A percentile compares a stretch with the other conserved stretches of the same genome.
phyloP scores from a whole-genome alignment of 2,329 filamentous ascomycete species.

The Aureobasidium sp. region DNA sequence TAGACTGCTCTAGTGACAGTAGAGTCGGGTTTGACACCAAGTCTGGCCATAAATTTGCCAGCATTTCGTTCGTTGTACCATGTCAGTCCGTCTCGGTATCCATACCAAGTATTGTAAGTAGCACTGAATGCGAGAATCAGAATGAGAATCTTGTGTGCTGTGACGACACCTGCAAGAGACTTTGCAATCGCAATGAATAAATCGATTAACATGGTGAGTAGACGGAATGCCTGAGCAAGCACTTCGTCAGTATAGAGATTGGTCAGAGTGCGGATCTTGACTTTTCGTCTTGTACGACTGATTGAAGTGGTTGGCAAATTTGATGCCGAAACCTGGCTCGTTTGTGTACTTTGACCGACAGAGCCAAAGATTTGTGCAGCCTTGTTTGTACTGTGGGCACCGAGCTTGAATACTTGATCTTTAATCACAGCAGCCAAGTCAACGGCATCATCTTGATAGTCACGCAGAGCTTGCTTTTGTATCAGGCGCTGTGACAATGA shows the following conservation, averaged over 20 bases:
- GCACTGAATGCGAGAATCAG: slow-evolving; percentile 58
- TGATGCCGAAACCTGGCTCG: slow-evolving; percentile 34
- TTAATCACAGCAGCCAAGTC: slow-evolving; percentile 68
- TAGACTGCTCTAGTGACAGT: slow-evolving; percentile 84
- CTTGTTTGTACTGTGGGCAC: slow-evolving; percentile 64
- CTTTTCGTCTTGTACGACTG: neutral
- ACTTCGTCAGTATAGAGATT: slow-evolving; percentile 24
- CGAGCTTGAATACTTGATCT: slow-evolving; percentile 67
- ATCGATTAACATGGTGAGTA: slow-evolving; percentile 29
- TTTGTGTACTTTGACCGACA: slow-evolving; percentile 59
- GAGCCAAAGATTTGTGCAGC: slow-evolving; percentile 73
- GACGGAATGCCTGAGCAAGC: slow-evolving; percentile 18
- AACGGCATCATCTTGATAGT: slow-evolving; percentile 62
- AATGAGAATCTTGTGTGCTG: slow-evolving; percentile 66
- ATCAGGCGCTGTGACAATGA: slow-evolving; percentile 42
- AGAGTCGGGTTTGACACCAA: slow-evolving; percentile 70
- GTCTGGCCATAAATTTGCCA: slow-evolving; percentile 66
- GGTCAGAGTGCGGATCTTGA: slow-evolving; percentile 15
- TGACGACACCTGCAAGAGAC: slow-evolving; percentile 20
- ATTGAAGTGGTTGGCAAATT: slow-evolving; percentile 11
- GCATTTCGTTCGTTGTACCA: slow-evolving; percentile 87
- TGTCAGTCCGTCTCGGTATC: slow-evolving; percentile 60
- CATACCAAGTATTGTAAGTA: slow-evolving; percentile 64
- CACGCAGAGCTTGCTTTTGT: slow-evolving; percentile 60
- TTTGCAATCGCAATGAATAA: slow-evolving; percentile 31